phyloP scores from a whole-genome alignment of 2,329 filamentous ascomycete genomes.

The Aspergillus awamori region DNA sequence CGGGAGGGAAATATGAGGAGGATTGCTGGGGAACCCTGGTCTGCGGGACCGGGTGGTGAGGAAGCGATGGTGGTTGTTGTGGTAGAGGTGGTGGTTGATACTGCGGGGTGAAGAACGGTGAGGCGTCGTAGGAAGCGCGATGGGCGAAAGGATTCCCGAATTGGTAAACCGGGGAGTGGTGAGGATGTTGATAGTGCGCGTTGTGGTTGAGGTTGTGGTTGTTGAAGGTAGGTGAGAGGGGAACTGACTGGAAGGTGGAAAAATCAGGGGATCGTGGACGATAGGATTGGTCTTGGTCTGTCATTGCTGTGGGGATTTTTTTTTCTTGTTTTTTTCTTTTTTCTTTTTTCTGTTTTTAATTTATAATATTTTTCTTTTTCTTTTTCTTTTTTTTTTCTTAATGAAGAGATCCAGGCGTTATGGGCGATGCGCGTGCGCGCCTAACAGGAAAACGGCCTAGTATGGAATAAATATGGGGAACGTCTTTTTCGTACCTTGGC shows the following conservation, averaged over 20 bases:
- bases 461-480: conserved; percentile 18
- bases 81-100: conserved; percentile 29
- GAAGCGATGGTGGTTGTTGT: too few relatives aligned
- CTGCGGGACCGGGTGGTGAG: conserved; percentile 18
- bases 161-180: conserved; percentile 32
- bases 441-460: conserved; percentile 8
- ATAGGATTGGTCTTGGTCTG: conserved; percentile 49
- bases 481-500: conserved; percentile 4
- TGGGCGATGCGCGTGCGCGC: conserved; percentile 15
- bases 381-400: conserved; percentile 8
- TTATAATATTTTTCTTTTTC: background rate
- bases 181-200: conserved; percentile 20
- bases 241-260: conserved; percentile 49
- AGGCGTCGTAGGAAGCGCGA: conserved; percentile 50
- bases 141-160: conserved; percentile 40
- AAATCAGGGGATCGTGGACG: conserved; percentile 55
- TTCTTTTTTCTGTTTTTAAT: conserved; percentile 20
- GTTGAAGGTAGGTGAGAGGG: conserved; percentile 38
- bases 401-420: conserved; percentile 2
- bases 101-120: conserved; percentile 48
- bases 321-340: conserved; percentile 15
- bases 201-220: background rate
- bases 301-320: conserved; percentile 40
- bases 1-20: conserved; percentile 33
- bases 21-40: conserved; percentile 36